Conservation (phyloP, 331 rosid species). For the Pyrus hybrid region DNA sequence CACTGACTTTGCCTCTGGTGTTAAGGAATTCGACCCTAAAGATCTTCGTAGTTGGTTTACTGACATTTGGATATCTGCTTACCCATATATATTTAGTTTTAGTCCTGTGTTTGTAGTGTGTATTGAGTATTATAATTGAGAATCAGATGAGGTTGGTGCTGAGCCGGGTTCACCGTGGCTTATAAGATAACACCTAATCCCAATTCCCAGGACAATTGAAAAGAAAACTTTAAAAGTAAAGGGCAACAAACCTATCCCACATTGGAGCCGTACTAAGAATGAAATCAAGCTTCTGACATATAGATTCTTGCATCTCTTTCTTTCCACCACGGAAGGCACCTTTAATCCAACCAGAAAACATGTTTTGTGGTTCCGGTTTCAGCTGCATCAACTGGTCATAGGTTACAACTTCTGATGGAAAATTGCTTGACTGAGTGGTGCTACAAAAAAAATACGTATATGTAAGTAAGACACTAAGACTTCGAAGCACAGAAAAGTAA, state of each 20-base stretch:
- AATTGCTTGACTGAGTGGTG: slow-evolving; percentile 33
- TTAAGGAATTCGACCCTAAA: not conserved
- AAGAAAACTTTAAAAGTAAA: slow-evolving; percentile 3
- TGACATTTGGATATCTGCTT: too few species aligned
- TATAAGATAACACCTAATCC: not conserved
- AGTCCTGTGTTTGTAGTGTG: too few species aligned
- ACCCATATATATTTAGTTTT: not conserved
- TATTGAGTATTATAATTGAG: too few species aligned
- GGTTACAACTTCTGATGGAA: slow-evolving; percentile 66
- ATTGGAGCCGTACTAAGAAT: slow-evolving; percentile 73
- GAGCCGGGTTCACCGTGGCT: too few species aligned
- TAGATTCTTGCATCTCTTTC: slow-evolving; percentile 62
- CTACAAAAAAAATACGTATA: slow-evolving; percentile 24
- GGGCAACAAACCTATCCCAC: slow-evolving; percentile 81
- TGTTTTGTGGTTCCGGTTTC: slow-evolving; percentile 56
- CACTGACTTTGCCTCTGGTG: not conserved
- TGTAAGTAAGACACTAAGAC: not conserved
- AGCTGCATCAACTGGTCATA: slow-evolving; percentile 56
- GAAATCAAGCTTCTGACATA: slow-evolving; percentile 53
- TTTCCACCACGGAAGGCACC: slow-evolving; percentile 52
- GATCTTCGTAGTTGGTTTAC: not conserved
- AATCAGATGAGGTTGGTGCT: too few species aligned
- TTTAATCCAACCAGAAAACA: slow-evolving; percentile 65
- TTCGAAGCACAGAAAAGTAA: not conserved
- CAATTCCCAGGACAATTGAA: not conserved